Conservation (phyloP, 2,329 filamentous ascomycete genomes). For the Talaromyces sp. region DNA sequence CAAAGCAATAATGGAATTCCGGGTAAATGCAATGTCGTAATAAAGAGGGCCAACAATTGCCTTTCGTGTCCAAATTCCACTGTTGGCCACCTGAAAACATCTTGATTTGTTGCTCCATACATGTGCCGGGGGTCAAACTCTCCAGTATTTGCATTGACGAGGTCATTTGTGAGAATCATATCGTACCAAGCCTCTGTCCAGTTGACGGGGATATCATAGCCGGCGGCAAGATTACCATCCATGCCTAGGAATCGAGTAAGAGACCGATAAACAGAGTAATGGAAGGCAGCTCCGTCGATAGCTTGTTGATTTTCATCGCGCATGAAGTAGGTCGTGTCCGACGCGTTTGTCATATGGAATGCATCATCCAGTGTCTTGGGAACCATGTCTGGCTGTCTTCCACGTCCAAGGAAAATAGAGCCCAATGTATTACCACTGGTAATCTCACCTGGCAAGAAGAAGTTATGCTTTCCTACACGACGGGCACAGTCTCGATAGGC, state of each 20-base stretch:
- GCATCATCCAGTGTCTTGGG: conserved; percentile 53
- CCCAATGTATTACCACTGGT: conserved; percentile 64
- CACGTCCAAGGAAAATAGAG: conserved; percentile 64
- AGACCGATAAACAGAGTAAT: conserved; percentile 66
- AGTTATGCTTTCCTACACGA: conserved; percentile 63
- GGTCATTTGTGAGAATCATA: conserved; percentile 61
- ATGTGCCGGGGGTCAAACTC: conserved; percentile 66
- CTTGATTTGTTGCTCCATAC: conserved; percentile 67
- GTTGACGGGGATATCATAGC: conserved; percentile 57
- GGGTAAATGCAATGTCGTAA: conserved; percentile 62
- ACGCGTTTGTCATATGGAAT: conserved; percentile 51
- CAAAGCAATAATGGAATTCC: conserved; percentile 64
- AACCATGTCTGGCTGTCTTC: conserved; percentile 59
- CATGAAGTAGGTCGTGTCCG: conserved; percentile 52
- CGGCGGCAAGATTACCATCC: conserved; percentile 59
- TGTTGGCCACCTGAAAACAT: conserved; percentile 67
- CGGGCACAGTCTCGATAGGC: conserved; percentile 61
- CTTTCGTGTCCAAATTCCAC: conserved; percentile 60
- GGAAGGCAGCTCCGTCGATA: conserved; percentile 64
- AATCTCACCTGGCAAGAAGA: conserved; percentile 66
- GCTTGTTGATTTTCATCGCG: conserved; percentile 56
- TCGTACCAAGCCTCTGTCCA: conserved; percentile 60
- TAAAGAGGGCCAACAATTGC: conserved; percentile 60
- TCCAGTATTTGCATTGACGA: conserved; percentile 63
- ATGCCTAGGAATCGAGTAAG: conserved; percentile 64